Conservation (phyloP, 2,329 filamentous ascomycete species). For the Nemania abortiva region DNA sequence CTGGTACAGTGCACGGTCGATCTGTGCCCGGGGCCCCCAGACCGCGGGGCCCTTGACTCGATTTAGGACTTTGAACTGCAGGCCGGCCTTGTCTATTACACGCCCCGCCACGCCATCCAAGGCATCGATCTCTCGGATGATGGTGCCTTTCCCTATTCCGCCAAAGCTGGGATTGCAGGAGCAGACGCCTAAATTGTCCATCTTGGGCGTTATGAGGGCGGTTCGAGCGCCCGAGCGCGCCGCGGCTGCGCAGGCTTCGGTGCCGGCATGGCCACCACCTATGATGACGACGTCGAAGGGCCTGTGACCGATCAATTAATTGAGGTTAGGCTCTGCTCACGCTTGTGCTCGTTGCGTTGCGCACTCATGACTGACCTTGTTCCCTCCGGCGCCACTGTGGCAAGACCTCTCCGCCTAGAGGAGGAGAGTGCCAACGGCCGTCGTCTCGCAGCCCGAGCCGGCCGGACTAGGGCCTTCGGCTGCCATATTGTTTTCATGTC, state of each 20-base stretch:
- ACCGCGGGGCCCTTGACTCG: constrained; percentile 92
- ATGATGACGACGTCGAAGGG: constrained; percentile 94
- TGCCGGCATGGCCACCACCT: constrained; percentile 94
- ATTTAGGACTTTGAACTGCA: constrained; percentile 95
- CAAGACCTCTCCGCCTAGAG: constrained; percentile 45
- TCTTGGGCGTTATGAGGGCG: constrained; percentile 84
- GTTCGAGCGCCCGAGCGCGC: constrained; percentile 90
- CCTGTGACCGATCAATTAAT: constrained; percentile 48
- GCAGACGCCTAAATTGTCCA: constrained; percentile 46
- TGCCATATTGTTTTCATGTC: constrained; percentile 52
- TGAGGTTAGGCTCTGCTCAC: constrained; percentile 2
- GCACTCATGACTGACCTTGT: constrained; percentile 46
- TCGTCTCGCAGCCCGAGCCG: constrained; percentile 38
- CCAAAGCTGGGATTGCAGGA: constrained; percentile 72
- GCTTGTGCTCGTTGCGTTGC: not conserved
- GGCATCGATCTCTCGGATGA: constrained; percentile 94
- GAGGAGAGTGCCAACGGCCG: constrained; percentile 31
- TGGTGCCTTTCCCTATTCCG: constrained; percentile 98
- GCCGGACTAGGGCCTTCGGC: constrained; percentile 47
- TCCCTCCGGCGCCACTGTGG: constrained; percentile 50
- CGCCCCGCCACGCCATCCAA: constrained; percentile 89
- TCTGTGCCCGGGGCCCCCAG: constrained; percentile 96
- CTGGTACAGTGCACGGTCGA: constrained; percentile 90
- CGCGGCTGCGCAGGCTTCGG: constrained; percentile 91
- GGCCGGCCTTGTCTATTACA: constrained; percentile 91